These are phyloP conservation scores for Tetrapisispora nanseiensis DNA, from an alignment of 805 yeast species.

Conservation along the genomic window DNA sequence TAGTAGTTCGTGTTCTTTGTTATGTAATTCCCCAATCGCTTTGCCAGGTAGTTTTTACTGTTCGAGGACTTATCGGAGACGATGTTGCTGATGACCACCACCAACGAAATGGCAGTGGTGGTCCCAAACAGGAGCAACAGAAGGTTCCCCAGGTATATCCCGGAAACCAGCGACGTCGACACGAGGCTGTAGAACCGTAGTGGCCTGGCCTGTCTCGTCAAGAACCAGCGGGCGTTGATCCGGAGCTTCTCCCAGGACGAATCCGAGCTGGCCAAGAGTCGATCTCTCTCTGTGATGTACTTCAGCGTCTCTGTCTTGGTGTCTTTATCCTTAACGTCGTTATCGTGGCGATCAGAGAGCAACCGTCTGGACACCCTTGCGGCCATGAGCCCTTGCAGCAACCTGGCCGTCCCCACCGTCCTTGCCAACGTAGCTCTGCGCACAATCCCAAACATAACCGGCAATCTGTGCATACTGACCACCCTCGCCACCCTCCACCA, in stretches of 20 bases:
- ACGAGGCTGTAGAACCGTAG: conserved; percentile 80
- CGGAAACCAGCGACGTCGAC: conserved; percentile 70
- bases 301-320: conserved; percentile 11
- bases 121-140: conserved; percentile 75
- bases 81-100: conserved; percentile 44
- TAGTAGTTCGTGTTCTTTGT: conserved; percentile 75
- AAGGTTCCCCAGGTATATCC: conserved; percentile 85
- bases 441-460: too few relatives aligned
- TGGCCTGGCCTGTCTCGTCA: conserved; percentile 70
- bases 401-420: not conserved
- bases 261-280: conserved; percentile 34
- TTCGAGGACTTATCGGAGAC: conserved; percentile 47
- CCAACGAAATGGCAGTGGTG: conserved; percentile 72
- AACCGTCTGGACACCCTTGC: too few relatives aligned
- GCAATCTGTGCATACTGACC: too few relatives aligned
- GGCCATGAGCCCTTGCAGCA: too few relatives aligned
- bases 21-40: conserved; percentile 67
- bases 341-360: too few relatives aligned
- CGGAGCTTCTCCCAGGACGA: conserved; percentile 33
- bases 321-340: not conserved
- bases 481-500: not conserved
- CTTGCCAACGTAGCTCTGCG: too few relatives aligned
- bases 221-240: conserved; percentile 57
- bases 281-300: conserved; percentile 20
- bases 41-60: conserved; percentile 66